Conservation (phyloP, 306 rosid genomes). For the Sicyos edulis region DNA sequence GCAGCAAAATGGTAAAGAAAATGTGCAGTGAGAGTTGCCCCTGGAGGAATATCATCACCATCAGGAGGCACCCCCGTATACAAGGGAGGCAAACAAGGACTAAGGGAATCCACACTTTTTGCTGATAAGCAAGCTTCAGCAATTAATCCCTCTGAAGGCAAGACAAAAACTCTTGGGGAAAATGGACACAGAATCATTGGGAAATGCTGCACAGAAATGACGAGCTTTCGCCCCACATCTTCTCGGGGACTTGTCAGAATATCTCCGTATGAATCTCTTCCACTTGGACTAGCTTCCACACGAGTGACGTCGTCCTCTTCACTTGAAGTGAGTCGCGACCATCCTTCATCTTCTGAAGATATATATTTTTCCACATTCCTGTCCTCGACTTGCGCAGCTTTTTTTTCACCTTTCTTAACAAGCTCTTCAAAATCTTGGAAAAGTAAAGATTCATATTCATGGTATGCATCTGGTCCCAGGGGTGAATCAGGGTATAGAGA, state of each 20-base stretch:
- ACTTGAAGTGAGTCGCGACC: conserved; percentile 39
- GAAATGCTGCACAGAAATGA: conserved; percentile 78
- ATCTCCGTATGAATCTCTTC: conserved; percentile 44
- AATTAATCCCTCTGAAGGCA: conserved; percentile 83
- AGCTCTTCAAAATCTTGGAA: conserved; percentile 89
- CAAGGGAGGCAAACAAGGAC: conserved; percentile 81
- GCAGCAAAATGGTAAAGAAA: conserved; percentile 83
- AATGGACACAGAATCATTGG: conserved; percentile 80
- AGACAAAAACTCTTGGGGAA: conserved; percentile 89
- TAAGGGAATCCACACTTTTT: conserved; percentile 61
- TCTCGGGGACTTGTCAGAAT: conserved; percentile 34
- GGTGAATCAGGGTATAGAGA: conserved; percentile 81
- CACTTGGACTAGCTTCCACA: conserved; percentile 50
- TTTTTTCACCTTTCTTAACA: conserved; percentile 44
- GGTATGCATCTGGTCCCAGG: conserved; percentile 89
- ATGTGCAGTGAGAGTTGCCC: conserved; percentile 82
- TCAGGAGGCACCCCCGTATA: conserved; percentile 66
- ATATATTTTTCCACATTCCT: conserved; percentile 33
- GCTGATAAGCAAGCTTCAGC: conserved; percentile 68
- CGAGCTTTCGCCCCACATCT: conserved; percentile 52
- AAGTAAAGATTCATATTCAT: conserved; percentile 81
- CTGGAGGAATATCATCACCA: conserved; percentile 87
- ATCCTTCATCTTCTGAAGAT: conserved; percentile 45
- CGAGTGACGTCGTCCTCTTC: conserved; percentile 37
- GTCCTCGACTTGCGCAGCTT: conserved; percentile 26